Evolutionary conservation across 192 early-diverging fungal genomes (phyloP), one percentile per base, ranked within the genome.

Genomic region (Rhizophagus sp.): DNA sequence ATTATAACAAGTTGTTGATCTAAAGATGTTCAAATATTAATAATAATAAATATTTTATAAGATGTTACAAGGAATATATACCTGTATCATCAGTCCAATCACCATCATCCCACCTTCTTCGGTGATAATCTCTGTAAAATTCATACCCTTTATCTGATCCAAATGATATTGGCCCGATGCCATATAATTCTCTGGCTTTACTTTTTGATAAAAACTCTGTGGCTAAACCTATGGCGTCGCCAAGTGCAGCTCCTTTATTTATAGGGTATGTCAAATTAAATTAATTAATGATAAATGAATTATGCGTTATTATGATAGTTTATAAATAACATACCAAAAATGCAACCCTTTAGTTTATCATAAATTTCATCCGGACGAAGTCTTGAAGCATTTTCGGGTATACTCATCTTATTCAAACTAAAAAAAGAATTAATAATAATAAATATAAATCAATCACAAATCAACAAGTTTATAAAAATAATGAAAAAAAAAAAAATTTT

Each of bases 161-260:
- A 83, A 92, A 92, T 47, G 75, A 72, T 79, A 92, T 90, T n/a
- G 90, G 89, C 0, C 89, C 89, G 33, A 82, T 80, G 27, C 88
- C 88, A 82, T 93, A 92, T 10, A 83, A 62, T 64, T 73, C 34
- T 22, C 27, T 75, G 4, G 88, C 87, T 47, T 84, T 57, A 49
- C 61, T 34, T 73, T 85, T 87, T 50, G 85, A 79, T 81, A 92
- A 81, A 74, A 90, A 90, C 74, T 93, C 92, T n/a, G 91, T 89
- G 0, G 92, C 85, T 22, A 93, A 76, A 19, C 92, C 91, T 49
- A 91, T 80, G 12, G 88, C 89, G 82, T 93, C 92, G 5, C 90
- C 91, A 8, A 92, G 69, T 22, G 89, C 90, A 62, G 87, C 85
- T 33, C 91, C 91, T 87, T 52, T 75, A 4, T 24, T n/a, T n/a